Evolutionary conservation across 345 rosid genomes (phyloP).

Genomic region (Stellera chamaejasme): DNA sequence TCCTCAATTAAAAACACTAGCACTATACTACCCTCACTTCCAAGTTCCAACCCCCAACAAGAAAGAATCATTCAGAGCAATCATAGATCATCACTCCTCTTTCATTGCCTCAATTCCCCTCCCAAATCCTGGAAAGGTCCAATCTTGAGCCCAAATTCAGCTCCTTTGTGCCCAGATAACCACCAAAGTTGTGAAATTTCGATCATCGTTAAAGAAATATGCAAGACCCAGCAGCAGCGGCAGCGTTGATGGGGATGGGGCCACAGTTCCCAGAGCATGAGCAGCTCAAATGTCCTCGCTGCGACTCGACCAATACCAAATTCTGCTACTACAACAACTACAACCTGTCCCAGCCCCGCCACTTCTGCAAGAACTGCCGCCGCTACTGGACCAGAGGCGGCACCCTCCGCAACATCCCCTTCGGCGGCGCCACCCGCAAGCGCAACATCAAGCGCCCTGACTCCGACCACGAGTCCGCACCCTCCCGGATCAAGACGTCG

Average conservation of each 20-base stretch:
- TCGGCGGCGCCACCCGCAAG: constrained; percentile 85
- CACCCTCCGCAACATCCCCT: constrained; percentile 80
- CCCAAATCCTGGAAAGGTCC: background rate
- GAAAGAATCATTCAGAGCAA: background rate
- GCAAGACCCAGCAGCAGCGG: constrained; percentile 46
- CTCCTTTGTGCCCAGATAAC: background rate
- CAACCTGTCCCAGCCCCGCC: constrained; percentile 82
- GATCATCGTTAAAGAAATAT: constrained; percentile 13
- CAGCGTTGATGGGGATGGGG: constrained; percentile 22
- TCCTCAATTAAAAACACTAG: too few relatives aligned
- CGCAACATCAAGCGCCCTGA: constrained; percentile 37
- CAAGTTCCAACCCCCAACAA: too few relatives aligned
- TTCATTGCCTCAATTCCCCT: background rate
- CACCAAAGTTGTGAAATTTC: background rate
- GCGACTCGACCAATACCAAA: constrained; percentile 73
- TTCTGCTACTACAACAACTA: constrained; percentile 97
- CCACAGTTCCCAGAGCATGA: constrained; percentile 73
- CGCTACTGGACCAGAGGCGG: constrained; percentile 98
- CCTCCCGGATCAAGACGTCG: constrained; percentile 15
- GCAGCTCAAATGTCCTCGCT: constrained; percentile 70
- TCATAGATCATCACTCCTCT: background rate
- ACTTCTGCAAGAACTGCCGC: constrained; percentile 82
- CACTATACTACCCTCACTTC: too few relatives aligned
- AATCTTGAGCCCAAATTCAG: background rate
- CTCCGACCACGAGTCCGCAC: constrained; percentile 21